Percentiles rank a stretch among this genome's conserved stretches.
phyloP scores from a whole-genome alignment of 805 yeast genomes.

The Hanseniaspora thailandica region DNA sequence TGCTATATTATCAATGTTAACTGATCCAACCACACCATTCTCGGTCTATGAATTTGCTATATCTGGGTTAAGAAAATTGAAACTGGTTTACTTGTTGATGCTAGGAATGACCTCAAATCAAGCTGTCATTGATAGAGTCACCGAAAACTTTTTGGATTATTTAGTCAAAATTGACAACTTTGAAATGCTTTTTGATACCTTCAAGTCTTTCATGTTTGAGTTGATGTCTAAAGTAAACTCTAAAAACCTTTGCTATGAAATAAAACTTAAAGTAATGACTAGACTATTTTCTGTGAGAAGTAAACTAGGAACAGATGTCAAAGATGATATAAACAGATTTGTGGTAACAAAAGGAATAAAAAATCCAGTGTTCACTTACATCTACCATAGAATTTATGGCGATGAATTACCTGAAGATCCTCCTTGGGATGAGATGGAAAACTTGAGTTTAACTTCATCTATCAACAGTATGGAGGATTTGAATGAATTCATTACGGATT shows the following conservation, averaged over 20 bases:
- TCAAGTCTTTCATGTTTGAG: not conserved
- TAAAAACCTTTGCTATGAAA: not conserved
- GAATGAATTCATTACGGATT: not conserved
- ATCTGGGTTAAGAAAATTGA: slow-evolving; percentile 2
- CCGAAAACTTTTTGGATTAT: not conserved
- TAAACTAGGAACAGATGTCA: not conserved
- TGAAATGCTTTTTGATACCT: not conserved
- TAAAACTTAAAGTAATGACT: not conserved
- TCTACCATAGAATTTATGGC: not conserved
- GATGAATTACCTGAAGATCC: not conserved
- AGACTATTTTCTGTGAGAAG: not conserved
- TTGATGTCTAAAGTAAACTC: not conserved
- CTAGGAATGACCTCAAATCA: not conserved
- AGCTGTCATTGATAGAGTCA: not conserved
- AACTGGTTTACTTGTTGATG: not conserved
- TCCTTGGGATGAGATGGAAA: not conserved
- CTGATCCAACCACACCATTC: not conserved
- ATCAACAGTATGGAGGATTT: not conserved
- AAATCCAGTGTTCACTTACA: not conserved
- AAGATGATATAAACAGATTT: not conserved
- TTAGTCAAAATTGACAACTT: not conserved
- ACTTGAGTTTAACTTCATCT: not conserved
- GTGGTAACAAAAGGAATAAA: not conserved
- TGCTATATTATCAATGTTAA: not conserved
- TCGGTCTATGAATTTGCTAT: not conserved